phyloP scores from a whole-genome alignment of 2,329 filamentous ascomycete species.

The Trichophyton schoenleinii region DNA sequence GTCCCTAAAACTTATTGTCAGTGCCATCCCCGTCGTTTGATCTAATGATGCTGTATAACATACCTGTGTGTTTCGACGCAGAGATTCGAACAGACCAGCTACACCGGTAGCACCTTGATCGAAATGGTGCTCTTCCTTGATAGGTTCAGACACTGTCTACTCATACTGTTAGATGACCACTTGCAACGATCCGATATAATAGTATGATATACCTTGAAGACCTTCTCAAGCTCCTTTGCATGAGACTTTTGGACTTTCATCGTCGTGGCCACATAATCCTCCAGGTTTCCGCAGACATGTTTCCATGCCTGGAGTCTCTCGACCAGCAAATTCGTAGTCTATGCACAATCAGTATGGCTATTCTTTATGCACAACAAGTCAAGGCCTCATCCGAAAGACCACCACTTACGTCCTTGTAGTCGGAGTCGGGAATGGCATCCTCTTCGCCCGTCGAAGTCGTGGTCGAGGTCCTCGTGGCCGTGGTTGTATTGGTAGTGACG shows the following conservation, averaged over 20 bases:
- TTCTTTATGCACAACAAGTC: too few species aligned
- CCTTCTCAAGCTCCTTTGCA: constrained; percentile 89
- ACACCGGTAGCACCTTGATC: constrained; percentile 79
- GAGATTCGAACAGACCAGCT: constrained; percentile 83
- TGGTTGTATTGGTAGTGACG: constrained; percentile 17
- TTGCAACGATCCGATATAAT: neutral
- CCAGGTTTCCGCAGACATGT: constrained; percentile 78
- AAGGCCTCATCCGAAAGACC: neutral
- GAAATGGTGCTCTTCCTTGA: constrained; percentile 87
- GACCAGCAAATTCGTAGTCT: constrained; percentile 68
- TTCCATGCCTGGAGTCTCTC: constrained; percentile 93
- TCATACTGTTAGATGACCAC: constrained; percentile 7
- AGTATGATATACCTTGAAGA: constrained; percentile 55
- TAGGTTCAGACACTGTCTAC: constrained; percentile 68
- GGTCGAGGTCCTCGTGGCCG: constrained; percentile 10
- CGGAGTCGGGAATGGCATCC: constrained; percentile 26
- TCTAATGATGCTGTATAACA: constrained; percentile 6
- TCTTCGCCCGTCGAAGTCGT: constrained; percentile 14
- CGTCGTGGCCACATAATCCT: constrained; percentile 74
- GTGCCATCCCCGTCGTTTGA: neutral
- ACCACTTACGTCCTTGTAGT: constrained; percentile 22
- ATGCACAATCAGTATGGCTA: neutral
- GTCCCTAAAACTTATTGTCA: constrained; percentile 41
- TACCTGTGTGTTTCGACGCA: constrained; percentile 77
- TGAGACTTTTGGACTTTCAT: constrained; percentile 77